Base-by-base conservation (phyloP, 768 basidiomycete genomes). In the Leccinum variicolor region DNA sequence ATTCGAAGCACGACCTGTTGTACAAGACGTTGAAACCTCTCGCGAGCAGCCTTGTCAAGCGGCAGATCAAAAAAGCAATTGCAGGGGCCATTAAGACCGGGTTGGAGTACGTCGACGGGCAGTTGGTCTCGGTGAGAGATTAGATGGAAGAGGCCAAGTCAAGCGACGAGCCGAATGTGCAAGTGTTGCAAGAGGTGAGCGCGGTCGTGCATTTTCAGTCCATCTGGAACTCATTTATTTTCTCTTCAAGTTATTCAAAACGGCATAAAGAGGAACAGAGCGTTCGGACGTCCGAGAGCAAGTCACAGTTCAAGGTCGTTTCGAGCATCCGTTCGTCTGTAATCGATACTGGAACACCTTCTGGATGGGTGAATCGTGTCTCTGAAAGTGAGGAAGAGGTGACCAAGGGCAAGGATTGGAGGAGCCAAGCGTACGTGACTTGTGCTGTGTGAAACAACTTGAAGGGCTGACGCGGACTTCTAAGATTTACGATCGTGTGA, bases 101-200 rank as follows among this genome's bases (percentile, higher is more conserved):
- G 1, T 75, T 98, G 60, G 93, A 92, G 71, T 90, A 94, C 63
- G 76, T 94, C 43, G 94, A 98, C 65, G 89, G 88, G 15, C 92
- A 95, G 75, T 83, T 98, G 19, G 89, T 92, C 23, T 79, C 82
- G n/a, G 92, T 98, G 47, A 77, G 90, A n/a, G 87, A 92, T 58
- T 77, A 84, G 36, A 85, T 92, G 84, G 79, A 84, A 49, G 83
- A 83, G 62, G 91, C 81, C 51, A 81, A 80, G 68, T 68, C 69
- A 28, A 68, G 67, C 26, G 77, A 82, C 34, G 76, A 77, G 36
- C 64, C 62, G 29, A 63, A 65, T 34, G 76, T 74, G 39, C 78
- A 89, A 53, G 84, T 79, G 5, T 66, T 94, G 56, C 84, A 84
- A 67, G 80, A 85, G 54, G 84, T 87, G 48, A 33, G 80, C 43